A percentile compares a stretch with the other conserved stretches of the same genome.
phyloP scores from a whole-genome alignment of 1,139 yeast genomes.

The Pichia sorboxylosa region DNA sequence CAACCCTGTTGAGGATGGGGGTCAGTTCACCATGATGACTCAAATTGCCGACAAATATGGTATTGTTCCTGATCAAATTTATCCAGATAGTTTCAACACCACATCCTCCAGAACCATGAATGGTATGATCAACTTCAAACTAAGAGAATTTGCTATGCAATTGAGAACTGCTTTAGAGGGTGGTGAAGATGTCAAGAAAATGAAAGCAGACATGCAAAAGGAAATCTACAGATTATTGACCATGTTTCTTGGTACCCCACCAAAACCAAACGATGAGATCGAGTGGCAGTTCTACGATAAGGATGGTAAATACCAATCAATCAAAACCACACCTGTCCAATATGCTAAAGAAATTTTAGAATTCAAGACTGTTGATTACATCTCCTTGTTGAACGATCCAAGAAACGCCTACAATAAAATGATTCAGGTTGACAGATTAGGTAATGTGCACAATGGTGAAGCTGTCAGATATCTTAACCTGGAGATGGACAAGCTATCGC shows the following conservation, averaged over 20 bases:
- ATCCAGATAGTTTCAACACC: slow-evolving; percentile 64
- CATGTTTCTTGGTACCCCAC: slow-evolving; percentile 66
- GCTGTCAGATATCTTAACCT: slow-evolving; percentile 61
- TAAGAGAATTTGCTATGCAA: slow-evolving; percentile 64
- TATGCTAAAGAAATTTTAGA: slow-evolving; percentile 47
- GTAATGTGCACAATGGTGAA: slow-evolving; percentile 58
- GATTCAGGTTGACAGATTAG: slow-evolving; percentile 60
- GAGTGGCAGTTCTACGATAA: slow-evolving; percentile 68
- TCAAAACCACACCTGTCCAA: slow-evolving; percentile 49
- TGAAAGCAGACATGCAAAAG: slow-evolving; percentile 40
- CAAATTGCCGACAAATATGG: slow-evolving; percentile 71
- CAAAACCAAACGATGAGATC: slow-evolving; percentile 54
- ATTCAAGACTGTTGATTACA: slow-evolving; percentile 40
- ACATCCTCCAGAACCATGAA: slow-evolving; percentile 47
- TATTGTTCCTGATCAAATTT: slow-evolving; percentile 57
- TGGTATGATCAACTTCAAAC: slow-evolving; percentile 48
- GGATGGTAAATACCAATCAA: slow-evolving; percentile 46
- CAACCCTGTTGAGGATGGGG: slow-evolving; percentile 70
- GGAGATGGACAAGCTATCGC: slow-evolving; percentile 44
- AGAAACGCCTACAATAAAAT: slow-evolving; percentile 54
- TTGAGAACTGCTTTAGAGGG: slow-evolving; percentile 36
- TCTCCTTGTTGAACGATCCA: slow-evolving; percentile 71
- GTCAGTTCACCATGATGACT: slow-evolving; percentile 76
- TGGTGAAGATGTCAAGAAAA: slow-evolving; percentile 26
- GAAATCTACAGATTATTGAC: slow-evolving; percentile 54